These are phyloP conservation scores for Cochlearia excelsa DNA, from an alignment of 345 rosid genomes.

Conservation along the genomic window DNA sequence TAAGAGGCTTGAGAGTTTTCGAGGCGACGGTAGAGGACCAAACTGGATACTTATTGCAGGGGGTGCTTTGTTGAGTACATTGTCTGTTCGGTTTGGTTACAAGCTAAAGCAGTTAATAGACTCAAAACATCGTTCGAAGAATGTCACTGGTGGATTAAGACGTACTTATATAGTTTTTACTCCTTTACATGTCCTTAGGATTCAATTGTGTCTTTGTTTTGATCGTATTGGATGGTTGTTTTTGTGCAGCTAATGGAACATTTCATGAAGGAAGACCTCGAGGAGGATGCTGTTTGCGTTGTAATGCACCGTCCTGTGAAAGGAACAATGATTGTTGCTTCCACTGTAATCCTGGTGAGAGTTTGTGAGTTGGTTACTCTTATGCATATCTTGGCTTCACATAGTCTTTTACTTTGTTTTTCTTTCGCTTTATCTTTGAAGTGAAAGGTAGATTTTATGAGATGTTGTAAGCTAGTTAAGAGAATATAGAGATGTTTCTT, in stretches of 20 bases:
- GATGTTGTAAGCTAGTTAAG: background rate
- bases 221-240: constrained; percentile 23
- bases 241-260: constrained; percentile 34
- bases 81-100: constrained; percentile 86
- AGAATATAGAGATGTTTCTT: constrained; percentile 5
- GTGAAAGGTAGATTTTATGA: background rate
- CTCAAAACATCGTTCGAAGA: constrained; percentile 48
- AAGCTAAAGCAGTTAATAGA: constrained; percentile 75
- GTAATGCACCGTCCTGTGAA: constrained; percentile 16
- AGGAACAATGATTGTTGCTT: constrained; percentile 29
- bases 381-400: background rate
- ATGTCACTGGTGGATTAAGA: constrained; percentile 43
- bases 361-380: constrained; percentile 17
- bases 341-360: constrained; percentile 31
- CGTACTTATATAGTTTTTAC: constrained; percentile 27
- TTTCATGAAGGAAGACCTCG: constrained; percentile 32
- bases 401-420: background rate
- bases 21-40: constrained; percentile 68
- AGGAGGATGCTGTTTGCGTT: constrained; percentile 33
- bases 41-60: constrained; percentile 94
- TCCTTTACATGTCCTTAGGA: constrained; percentile 1
- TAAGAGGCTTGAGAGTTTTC: constrained; percentile 46
- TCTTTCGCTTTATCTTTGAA: constrained; percentile 5
- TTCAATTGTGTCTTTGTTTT: background rate
- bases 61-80: constrained; percentile 88